These are phyloP conservation scores for Lipomyces starkeyi DNA, from an alignment of 805 yeast species.

Conservation along the genomic window DNA sequence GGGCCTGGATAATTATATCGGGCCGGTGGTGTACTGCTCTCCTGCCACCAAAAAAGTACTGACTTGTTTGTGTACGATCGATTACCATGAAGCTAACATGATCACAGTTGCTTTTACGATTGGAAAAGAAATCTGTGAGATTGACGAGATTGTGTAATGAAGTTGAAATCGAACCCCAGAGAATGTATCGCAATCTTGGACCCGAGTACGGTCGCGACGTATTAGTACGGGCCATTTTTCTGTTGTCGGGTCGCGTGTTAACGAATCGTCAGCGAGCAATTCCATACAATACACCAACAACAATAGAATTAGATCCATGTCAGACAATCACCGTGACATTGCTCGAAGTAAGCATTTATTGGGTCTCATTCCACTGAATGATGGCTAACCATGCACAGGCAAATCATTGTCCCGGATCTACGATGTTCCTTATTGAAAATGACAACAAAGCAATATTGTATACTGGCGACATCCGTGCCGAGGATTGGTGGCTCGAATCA, in stretches of 20 bases:
- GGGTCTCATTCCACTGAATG: neutral
- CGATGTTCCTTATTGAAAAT: slow-evolving; percentile 58
- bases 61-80: neutral
- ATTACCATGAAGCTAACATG: neutral
- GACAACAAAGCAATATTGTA: slow-evolving; percentile 49
- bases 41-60: slow-evolving; percentile 47
- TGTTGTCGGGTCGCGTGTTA: neutral
- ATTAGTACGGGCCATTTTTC: slow-evolving; percentile 3
- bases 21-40: slow-evolving; percentile 56
- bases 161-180: slow-evolving; percentile 39
- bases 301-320: slow-evolving; percentile 32
- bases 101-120: slow-evolving; percentile 19
- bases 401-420: slow-evolving; percentile 66
- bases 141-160: slow-evolving; percentile 23
- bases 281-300: slow-evolving; percentile 39
- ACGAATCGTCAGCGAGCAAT: slow-evolving; percentile 23
- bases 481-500: slow-evolving; percentile 56
- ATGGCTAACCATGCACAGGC: slow-evolving; percentile 41
- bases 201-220: slow-evolving; percentile 20
- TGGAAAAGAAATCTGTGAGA: slow-evolving; percentile 13
- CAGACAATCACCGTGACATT: slow-evolving; percentile 49
- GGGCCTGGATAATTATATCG: slow-evolving; percentile 54
- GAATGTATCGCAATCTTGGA: slow-evolving; percentile 39
- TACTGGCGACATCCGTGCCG: slow-evolving; percentile 67
- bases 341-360: slow-evolving; percentile 43